phyloP scores from a whole-genome alignment of 129 eudicot species.

The Flaveria bidentis region DNA sequence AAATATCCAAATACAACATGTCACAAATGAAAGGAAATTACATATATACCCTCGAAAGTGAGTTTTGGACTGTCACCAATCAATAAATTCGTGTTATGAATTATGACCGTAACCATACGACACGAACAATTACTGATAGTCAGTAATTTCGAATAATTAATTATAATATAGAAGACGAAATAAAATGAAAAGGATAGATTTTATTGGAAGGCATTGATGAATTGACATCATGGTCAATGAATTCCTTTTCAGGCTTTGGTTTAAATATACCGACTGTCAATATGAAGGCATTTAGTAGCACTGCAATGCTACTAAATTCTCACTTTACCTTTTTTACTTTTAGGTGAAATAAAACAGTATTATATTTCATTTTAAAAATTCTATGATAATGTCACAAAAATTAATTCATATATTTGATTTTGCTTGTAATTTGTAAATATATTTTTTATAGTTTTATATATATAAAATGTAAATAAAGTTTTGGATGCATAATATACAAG shows the following conservation, averaged over 20 bases:
- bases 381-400: too few species aligned
- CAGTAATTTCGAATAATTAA: slow-evolving; percentile 4
- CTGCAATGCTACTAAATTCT: slow-evolving; percentile 39
- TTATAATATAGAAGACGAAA: background rate
- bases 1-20: too few species aligned
- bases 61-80: background rate
- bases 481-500: too few species aligned
- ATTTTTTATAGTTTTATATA: too few species aligned
- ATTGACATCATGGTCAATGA: slow-evolving; percentile 39
- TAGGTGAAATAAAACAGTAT: background rate
- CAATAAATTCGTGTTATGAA: background rate
- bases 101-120: background rate
- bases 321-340: slow-evolving; percentile 26
- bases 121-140: slow-evolving; percentile 12
- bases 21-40: background rate
- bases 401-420: too few species aligned
- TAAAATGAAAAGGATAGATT: background rate
- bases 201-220: slow-evolving; percentile 41
- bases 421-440: too few species aligned
- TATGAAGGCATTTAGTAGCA: slow-evolving; percentile 44
- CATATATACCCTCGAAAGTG: background rate
- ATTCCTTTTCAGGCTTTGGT: slow-evolving; percentile 46
- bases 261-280: slow-evolving; percentile 39
- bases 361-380: background rate
- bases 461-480: too few species aligned